phyloP scores from a whole-genome alignment of 2,329 filamentous ascomycete species.

The Cytospora leucostoma region DNA sequence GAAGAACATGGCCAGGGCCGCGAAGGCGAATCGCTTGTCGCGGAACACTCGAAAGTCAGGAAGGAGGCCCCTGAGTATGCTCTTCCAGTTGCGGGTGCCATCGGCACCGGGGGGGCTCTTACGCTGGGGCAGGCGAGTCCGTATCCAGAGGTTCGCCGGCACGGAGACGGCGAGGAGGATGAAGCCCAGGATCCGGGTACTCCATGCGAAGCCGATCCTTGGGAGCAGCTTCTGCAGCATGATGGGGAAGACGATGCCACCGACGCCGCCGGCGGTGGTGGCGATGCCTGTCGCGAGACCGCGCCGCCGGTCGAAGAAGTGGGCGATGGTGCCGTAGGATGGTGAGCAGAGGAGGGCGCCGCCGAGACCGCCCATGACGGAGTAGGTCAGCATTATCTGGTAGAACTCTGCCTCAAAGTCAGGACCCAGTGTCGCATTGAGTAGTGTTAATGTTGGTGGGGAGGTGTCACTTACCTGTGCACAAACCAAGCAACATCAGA shows the following conservation, averaged over 20 bases:
- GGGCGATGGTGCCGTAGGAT: conserved; percentile 71
- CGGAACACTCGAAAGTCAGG: conserved; percentile 65
- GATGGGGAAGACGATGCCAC: conserved; percentile 65
- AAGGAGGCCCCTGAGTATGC: conserved; percentile 40
- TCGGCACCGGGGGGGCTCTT: conserved; percentile 30
- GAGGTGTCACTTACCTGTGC: conserved; percentile 47
- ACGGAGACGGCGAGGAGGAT: conserved; percentile 50
- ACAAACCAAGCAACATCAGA: conserved; percentile 69
- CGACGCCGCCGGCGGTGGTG: conserved; percentile 69
- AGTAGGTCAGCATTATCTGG: conserved; percentile 79
- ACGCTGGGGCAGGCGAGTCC: conserved; percentile 55
- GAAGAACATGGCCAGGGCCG: conserved; percentile 65
- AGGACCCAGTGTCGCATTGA: neutral
- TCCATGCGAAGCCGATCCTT: conserved; percentile 51
- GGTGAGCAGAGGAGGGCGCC: conserved; percentile 78
- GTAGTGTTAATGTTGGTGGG: neutral
- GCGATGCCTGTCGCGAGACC: conserved; percentile 81
- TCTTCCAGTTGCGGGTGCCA: neutral
- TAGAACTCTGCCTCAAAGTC: conserved; percentile 58
- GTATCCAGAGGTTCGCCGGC: conserved; percentile 50
- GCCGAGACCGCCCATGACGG: conserved; percentile 70
- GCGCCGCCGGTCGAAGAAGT: conserved; percentile 75
- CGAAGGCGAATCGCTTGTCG: conserved; percentile 60
- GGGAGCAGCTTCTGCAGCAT: conserved; percentile 49
- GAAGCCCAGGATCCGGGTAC: conserved; percentile 51